Percentiles rank a stretch among this genome's conserved stretches.
phyloP scores from a whole-genome alignment of 2,329 filamentous ascomycete species.

The Xylaria sp. region DNA sequence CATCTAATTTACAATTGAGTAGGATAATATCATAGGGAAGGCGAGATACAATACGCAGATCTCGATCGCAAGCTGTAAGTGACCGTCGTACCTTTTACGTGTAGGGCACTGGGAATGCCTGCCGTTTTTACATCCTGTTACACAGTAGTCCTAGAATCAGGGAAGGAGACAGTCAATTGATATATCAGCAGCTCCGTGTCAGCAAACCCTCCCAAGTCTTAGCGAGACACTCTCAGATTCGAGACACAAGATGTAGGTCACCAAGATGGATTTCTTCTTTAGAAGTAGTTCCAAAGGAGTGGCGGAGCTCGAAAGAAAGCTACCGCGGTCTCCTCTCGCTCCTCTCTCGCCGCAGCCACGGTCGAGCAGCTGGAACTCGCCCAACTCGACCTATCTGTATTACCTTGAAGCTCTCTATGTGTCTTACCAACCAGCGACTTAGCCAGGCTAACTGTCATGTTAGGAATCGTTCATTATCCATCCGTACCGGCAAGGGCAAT shows the following conservation, averaged over 20 bases:
- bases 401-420: slow-evolving; percentile 14
- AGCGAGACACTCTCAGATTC: slow-evolving; percentile 7
- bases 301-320: slow-evolving; percentile 42
- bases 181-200: slow-evolving; percentile 14
- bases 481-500: slow-evolving; percentile 51
- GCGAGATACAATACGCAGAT: not conserved
- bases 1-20: slow-evolving; percentile 8
- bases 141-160: not conserved
- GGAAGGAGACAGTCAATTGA: slow-evolving; percentile 30
- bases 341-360: slow-evolving; percentile 35
- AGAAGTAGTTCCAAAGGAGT: slow-evolving; percentile 44
- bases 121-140: not conserved
- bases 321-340: slow-evolving; percentile 29
- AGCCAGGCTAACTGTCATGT: slow-evolving; percentile 30
- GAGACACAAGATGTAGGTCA: slow-evolving; percentile 44
- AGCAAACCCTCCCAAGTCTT: not conserved
- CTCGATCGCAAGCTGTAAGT: slow-evolving; percentile 10
- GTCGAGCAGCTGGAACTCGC: slow-evolving; percentile 36
- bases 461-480: slow-evolving; percentile 49
- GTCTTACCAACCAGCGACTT: not conserved
- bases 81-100: slow-evolving; percentile 20
- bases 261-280: slow-evolving; percentile 45
- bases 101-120: slow-evolving; percentile 2
- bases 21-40: not conserved
- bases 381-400: slow-evolving; percentile 42